Conservation (phyloP, 768 basidiomycete genomes). For the Tulasnella sp. region DNA sequence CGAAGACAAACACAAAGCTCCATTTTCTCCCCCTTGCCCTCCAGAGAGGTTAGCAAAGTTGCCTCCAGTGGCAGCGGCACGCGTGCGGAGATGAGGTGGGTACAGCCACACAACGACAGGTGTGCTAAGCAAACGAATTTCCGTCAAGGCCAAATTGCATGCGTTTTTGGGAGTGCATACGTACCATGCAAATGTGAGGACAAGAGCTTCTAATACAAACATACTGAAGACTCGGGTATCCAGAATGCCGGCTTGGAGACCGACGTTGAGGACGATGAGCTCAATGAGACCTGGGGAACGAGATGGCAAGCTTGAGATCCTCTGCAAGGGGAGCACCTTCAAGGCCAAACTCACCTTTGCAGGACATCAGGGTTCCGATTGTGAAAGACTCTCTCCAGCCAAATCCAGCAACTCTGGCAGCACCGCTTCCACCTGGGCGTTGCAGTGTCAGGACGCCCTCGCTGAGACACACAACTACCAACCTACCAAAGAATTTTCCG, state of each 20-base stretch:
- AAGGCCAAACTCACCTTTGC: slow-evolving; percentile 64
- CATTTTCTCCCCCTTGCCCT: slow-evolving; percentile 31
- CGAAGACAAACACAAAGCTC: slow-evolving; percentile 24
- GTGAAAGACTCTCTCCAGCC: slow-evolving; percentile 71
- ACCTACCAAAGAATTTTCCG: slow-evolving; percentile 70
- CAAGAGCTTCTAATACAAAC: slow-evolving; percentile 82
- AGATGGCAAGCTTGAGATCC: neutral
- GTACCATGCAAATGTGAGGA: slow-evolving; percentile 53
- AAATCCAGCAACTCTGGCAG: slow-evolving; percentile 62
- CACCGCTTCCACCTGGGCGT: slow-evolving; percentile 48
- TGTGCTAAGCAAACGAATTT: slow-evolving; percentile 34
- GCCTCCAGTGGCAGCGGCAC: slow-evolving; percentile 40
- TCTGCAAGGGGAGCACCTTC: neutral
- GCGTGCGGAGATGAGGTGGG: slow-evolving; percentile 52
- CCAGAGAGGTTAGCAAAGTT: slow-evolving; percentile 41
- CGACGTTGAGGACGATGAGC: slow-evolving; percentile 93
- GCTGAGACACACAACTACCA: neutral
- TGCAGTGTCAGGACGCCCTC: neutral
- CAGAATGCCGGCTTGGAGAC: slow-evolving; percentile 71
- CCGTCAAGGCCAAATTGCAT: neutral
- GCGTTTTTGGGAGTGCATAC: neutral
- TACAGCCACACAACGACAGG: slow-evolving; percentile 62
- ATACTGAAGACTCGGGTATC: slow-evolving; percentile 73
- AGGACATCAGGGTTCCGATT: slow-evolving; percentile 89
- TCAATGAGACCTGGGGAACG: slow-evolving; percentile 53